Conservation (phyloP, 2,329 filamentous ascomycete genomes). For the Cercospora citrullina region DNA sequence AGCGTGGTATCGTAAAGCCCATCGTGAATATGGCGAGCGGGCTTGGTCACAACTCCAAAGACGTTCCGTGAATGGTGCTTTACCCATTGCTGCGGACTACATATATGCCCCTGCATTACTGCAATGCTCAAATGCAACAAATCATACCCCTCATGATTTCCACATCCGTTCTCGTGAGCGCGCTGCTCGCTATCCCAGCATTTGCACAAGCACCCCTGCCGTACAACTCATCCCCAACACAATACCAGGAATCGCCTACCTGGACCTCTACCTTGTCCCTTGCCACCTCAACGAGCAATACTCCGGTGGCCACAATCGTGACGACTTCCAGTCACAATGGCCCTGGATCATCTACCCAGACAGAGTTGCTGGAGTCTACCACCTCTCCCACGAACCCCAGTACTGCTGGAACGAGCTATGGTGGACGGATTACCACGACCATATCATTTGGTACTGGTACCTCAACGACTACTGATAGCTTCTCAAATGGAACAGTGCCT, state of each 20-base stretch:
- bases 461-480: not conserved
- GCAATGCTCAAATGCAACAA: no score
- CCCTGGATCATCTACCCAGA: not conserved
- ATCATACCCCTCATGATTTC: not conserved
- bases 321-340: not conserved
- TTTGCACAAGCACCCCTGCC: not conserved
- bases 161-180: not conserved
- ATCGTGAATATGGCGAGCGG: no score
- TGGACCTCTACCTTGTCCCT: not conserved
- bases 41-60: no score
- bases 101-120: no score
- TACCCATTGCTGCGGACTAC: no score
- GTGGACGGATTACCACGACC: not conserved
- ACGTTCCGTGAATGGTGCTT: no score
- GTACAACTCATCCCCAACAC: not conserved
- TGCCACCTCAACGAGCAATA: not conserved
- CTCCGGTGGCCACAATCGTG: not conserved
- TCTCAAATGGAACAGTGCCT: not conserved
- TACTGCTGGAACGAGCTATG: not conserved
- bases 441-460: not conserved
- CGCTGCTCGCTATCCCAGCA: not conserved
- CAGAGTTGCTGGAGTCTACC: not conserved
- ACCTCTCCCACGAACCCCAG: not conserved
- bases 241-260: accelerated
- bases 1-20: no score